Conservation (phyloP, 345 rosid species). For the Citrus mangshanensis region DNA sequence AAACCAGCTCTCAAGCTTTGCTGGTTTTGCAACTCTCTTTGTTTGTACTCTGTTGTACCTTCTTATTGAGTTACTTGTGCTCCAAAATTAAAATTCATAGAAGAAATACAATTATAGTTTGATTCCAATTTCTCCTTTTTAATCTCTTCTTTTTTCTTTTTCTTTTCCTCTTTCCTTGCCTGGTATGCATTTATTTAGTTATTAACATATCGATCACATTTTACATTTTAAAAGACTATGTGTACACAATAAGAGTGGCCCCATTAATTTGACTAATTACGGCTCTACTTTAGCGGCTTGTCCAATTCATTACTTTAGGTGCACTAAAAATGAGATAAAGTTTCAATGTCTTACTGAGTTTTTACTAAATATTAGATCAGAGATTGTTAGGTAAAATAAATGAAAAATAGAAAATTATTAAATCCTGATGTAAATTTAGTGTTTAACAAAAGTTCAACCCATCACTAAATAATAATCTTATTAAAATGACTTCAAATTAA, state of each 20-base stretch:
- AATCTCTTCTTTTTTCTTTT: too few species aligned
- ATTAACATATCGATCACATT: background rate
- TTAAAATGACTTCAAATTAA: too few species aligned
- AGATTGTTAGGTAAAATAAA: too few species aligned
- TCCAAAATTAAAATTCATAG: background rate
- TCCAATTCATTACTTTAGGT: background rate
- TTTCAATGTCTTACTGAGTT: too few species aligned
- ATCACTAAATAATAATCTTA: too few species aligned
- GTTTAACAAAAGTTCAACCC: too few species aligned
- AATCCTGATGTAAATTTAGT: too few species aligned
- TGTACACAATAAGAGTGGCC: background rate
- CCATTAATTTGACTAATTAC: background rate
- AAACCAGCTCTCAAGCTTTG: background rate
- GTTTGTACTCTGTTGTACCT: background rate
- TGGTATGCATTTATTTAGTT: background rate
- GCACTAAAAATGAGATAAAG: background rate
- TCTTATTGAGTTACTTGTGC: background rate
- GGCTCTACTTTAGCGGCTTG: background rate
- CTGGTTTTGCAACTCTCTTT: background rate
- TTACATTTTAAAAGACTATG: background rate
- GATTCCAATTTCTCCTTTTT: background rate
- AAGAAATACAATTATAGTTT: constrained; percentile 1
- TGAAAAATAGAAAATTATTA: too few species aligned
- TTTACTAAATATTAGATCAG: too few species aligned
- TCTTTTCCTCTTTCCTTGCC: background rate